Evolutionary conservation across 1,284 basidiomycete genomes (phyloP), one percentile per base, ranked within the genome.

Genomic region (Ganoderma lucidum): DNA sequence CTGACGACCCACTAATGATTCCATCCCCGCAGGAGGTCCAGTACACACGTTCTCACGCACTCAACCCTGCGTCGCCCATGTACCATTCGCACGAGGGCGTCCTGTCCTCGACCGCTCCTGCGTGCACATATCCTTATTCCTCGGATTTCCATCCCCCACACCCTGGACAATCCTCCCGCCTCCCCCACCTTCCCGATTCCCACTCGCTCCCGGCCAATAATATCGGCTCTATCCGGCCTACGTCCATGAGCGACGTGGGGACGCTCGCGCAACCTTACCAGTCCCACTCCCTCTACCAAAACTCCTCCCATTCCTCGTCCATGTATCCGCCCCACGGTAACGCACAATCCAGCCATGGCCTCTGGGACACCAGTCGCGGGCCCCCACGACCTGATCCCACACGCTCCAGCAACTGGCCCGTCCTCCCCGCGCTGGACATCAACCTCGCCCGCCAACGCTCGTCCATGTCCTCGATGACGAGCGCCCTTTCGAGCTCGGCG

Each of bases 371-470:
- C 5, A 62, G 59, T 42, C 69, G 75, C 4, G 56, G 62, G 14
- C 45, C 74, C 30, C 41, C 63, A n/a, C 63, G 65, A 3, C 23
- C 70, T 19, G 75, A 75, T 19, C 67, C 71, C 41, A 41, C 68
- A 41, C 73, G 77, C 63, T 69, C 78, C 15, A 37, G 19, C 39
- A 74, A 70, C 37, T 79, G 78, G 74, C 75, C 79, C 17, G 65
- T 72, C 14, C 74, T 80, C 15, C 79, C 80, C 56, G 77, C 80
- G 14, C 73, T 80, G 15, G 78, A 79, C 66, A 77, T 73, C 56
- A 73, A 67, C 60, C 68, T 77, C 42, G 67, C 74, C 30, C 77
- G 77, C 9, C 75, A 75, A 66, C 71, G 76, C 55, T 66, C 75
- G 61, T 35, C 66, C 61, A 59, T 59, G 35, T 59, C 56, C 1